Conservation (phyloP, 306 rosid species). For the Sophora flavescens region DNA sequence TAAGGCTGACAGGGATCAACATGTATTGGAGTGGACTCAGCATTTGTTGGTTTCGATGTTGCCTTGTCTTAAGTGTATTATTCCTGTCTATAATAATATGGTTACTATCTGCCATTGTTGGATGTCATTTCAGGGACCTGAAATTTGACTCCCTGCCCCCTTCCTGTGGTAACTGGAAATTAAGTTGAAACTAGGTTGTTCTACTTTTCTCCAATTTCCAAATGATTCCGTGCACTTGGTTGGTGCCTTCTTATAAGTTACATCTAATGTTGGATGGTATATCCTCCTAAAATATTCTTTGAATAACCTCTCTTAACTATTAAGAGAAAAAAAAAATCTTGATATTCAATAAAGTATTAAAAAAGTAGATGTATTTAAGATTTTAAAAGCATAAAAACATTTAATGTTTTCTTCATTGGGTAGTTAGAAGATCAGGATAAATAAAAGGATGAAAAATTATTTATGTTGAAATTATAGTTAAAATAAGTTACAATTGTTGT, state of each 20-base stretch:
- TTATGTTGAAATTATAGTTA: neutral
- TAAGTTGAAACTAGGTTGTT: slow-evolving; percentile 18
- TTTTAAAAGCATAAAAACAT: too few relatives aligned
- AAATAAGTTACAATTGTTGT: neutral
- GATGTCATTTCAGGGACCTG: slow-evolving; percentile 38
- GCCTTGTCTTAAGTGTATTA: slow-evolving; percentile 37
- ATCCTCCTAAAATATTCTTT: too few relatives aligned
- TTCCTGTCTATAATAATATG: slow-evolving; percentile 25
- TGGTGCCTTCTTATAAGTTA: neutral
- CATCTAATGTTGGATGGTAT: neutral
- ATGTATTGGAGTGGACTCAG: slow-evolving; percentile 31
- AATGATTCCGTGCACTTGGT: slow-evolving; percentile 15
- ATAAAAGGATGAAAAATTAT: neutral
- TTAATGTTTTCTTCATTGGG: too few relatives aligned
- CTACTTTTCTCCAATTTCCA: slow-evolving; percentile 7
- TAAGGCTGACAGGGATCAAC: slow-evolving; percentile 63
- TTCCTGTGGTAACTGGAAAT: neutral
- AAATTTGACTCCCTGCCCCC: slow-evolving; percentile 31
- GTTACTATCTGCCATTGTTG: slow-evolving; percentile 39
- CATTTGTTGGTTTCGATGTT: slow-evolving; percentile 43
- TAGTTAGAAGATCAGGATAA: neutral
- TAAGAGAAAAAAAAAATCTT: too few relatives aligned
- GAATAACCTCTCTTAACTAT: neutral
- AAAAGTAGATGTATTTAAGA: neutral
- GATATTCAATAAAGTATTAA: too few relatives aligned